These are phyloP conservation scores for Leccinum griseonigrum DNA, from an alignment of 1,284 basidiomycete species.

Conservation along the genomic window DNA sequence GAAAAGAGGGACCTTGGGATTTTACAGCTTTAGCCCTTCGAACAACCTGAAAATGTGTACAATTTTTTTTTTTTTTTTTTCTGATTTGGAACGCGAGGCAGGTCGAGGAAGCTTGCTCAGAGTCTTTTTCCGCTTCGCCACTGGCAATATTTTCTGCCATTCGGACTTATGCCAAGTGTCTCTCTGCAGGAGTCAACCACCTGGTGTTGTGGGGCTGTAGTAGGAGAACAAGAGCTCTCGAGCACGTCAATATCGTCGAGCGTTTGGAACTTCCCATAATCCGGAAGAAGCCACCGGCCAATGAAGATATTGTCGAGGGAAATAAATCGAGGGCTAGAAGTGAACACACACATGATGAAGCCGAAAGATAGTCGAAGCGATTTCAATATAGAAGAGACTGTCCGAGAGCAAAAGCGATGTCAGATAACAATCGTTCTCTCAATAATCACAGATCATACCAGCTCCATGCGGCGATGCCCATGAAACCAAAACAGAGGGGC, in stretches of 20 bases:
- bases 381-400: neutral
- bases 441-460: neutral
- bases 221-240: neutral
- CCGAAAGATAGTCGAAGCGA: neutral
- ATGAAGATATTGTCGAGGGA: too few species aligned
- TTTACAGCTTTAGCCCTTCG: slow-evolving; percentile 45
- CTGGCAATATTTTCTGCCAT: slow-evolving; percentile 60
- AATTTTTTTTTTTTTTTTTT: too few species aligned
- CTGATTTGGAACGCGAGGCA: too few species aligned
- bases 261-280: slow-evolving; percentile 29
- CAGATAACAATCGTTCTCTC: neutral
- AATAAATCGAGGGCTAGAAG: neutral
- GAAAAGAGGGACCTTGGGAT: slow-evolving; percentile 39
- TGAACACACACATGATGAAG: neutral
- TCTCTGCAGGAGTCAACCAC: slow-evolving; percentile 58
- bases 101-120: slow-evolving; percentile 41
- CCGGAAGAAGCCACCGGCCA: slow-evolving; percentile 16
- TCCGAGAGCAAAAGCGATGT: neutral
- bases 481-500: neutral
- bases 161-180: slow-evolving; percentile 64
- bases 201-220: slow-evolving; percentile 61
- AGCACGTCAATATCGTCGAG: neutral
- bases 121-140: slow-evolving; percentile 67
- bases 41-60: slow-evolving; percentile 44
- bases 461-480: neutral